Percentiles rank a stretch among this genome's conserved stretches.
Conservation (phyloP, 306 rosid species). For the Cicer judaicum region DNA sequence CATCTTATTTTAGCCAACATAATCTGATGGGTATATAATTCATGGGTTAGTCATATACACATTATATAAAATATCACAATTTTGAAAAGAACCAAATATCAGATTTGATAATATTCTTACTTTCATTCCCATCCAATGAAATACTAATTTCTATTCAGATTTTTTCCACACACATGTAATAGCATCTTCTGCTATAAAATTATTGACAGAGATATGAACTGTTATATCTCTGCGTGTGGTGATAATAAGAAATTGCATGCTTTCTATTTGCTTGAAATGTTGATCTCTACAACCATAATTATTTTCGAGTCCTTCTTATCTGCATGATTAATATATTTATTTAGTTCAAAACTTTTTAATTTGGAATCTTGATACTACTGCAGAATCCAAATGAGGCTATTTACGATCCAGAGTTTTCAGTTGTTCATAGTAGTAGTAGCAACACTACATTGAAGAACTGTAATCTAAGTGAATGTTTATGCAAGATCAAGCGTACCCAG, state of each 20-base stretch:
- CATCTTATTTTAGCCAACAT: too few relatives aligned
- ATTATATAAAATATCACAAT: not conserved
- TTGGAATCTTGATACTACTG: conserved; percentile 38
- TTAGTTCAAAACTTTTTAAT: conserved; percentile 4
- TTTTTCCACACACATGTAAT: too few relatives aligned
- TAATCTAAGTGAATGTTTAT: conserved; percentile 55
- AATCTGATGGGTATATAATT: too few relatives aligned
- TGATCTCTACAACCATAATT: not conserved
- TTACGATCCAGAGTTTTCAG: conserved; percentile 47
- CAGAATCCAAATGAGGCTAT: conserved; percentile 58
- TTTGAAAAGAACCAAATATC: not conserved
- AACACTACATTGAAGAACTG: conserved; percentile 67
- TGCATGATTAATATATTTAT: not conserved
- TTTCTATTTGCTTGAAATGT: not conserved
- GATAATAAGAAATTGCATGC: not conserved
- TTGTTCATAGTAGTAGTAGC: conserved; percentile 69
- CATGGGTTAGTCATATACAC: too few relatives aligned
- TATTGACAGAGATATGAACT: not conserved
- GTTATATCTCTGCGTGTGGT: not conserved
- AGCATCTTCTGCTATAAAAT: too few relatives aligned
- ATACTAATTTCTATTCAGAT: not conserved
- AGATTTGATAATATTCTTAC: not conserved
- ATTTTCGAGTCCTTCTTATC: not conserved
- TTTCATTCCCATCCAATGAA: not conserved
- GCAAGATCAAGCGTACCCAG: conserved; percentile 79